Conservation (phyloP, 2,329 filamentous ascomycete genomes). For the Hymenoscyphus linearis region DNA sequence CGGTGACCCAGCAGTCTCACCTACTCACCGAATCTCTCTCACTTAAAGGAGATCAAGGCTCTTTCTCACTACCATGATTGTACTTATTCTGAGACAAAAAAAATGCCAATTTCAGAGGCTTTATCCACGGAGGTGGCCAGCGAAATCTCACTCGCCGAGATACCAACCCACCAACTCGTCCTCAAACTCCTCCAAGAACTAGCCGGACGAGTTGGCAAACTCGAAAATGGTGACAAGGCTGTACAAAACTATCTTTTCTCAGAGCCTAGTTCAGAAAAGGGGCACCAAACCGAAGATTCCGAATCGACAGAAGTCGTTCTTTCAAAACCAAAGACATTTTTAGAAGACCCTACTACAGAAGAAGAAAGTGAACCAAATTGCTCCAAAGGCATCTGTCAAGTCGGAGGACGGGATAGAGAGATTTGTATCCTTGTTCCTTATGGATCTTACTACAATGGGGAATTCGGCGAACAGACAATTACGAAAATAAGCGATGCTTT, state of each 20-base stretch:
- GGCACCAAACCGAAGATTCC: not conserved
- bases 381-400: not conserved
- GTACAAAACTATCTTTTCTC: not conserved
- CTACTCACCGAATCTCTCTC: not conserved
- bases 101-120: not conserved
- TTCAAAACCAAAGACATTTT: not conserved
- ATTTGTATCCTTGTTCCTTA: not conserved
- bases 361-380: not conserved
- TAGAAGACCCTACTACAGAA: not conserved
- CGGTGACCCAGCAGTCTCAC: not conserved
- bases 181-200: not conserved
- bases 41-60: not conserved
- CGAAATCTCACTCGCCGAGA: not conserved
- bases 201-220: not conserved
- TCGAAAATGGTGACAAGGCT: not conserved
- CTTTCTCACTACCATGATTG: not conserved
- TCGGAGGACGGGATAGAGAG: not conserved
- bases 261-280: not conserved
- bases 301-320: not conserved
- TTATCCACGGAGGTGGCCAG: not conserved
- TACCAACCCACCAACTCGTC: not conserved
- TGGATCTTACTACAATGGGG: not conserved
- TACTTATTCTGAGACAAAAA: not conserved
- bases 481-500: not conserved
- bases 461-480: not conserved